Evolutionary conservation across 176 grass and related monocot species (phyloP), one percentile per base, ranked within the genome.

Genomic region (Bromus sterilis): DNA sequence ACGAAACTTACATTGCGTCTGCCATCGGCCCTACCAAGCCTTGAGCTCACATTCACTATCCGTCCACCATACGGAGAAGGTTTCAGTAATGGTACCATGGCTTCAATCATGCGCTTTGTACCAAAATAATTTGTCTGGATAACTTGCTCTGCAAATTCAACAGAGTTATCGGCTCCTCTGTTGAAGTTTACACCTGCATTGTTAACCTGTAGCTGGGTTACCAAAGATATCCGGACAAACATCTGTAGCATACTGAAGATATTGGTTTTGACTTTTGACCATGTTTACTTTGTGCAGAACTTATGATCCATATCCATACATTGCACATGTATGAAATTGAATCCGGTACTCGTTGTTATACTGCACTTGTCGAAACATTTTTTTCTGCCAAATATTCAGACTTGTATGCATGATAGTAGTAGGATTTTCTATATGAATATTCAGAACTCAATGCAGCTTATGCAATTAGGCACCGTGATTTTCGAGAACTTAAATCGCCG

Each of bases 151-250:
- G 93, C 84, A 59, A 91, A 95, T 48, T 90, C 91, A 73, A 98
- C 91, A 58, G 93, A 93, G 72, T 95, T 98, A 77, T 89, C 82
- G 42, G 89, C 46, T 59, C 96, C 96, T 76, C 59, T 88, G 37
- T 95, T 98, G 83, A 98, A 98, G 83, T 98, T 98, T 11, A 95
- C 90, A 60, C 93, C 96, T 81, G 90, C 96, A 93, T 95, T 95
- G 79, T 98, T 98, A 60, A 98, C 80, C 96, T 95, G 84, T 74
- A 86, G 64, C 24, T 32, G 63, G 76, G 63, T 80, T 78, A 86
- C 2, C 44, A 62, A 11, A 80, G 21, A 56, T 2, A 46, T 35
- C 23, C 32, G 28, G 25, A 46, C 14, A 86, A 59, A 64, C 0
- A 76, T 80, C 49, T 60, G 41, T 30, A 26, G 13, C 55, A 9